Evolutionary conservation across 2,329 filamentous ascomycete species (phyloP), one percentile per base, ranked within the genome.

Genomic region (Aspergillus fumigatus): DNA sequence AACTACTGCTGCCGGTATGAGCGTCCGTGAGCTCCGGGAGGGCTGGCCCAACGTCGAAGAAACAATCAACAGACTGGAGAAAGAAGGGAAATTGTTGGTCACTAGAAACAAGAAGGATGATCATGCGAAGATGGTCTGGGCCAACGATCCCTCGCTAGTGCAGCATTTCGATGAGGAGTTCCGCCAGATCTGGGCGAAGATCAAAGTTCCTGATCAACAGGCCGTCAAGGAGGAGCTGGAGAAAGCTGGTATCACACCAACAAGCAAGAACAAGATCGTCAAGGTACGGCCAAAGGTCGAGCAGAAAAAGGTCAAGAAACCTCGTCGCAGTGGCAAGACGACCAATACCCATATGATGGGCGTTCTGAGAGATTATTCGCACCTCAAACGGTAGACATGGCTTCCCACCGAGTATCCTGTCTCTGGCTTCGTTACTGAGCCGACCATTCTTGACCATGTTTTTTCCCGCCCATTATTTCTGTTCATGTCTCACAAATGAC

Each of bases 51-150:
- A 88, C 66, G 95, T 91, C 68, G 86, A 92, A 59, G 84, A 88
- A 21, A 84, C 88, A 9, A 88, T 99, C 70, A 84, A 88, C 60
- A 80, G 84, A 64, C 82, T 99, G 52, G 93, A 97, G 77, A 76
- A 76, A 43, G 84, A 89, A 70, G 88, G 92, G 68, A 88, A 88
- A 73, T 81, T 97, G 48, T 81, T 97, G 38, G 90, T 97, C 5
- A 89, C 90, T 23, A 85, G 92, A 59, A 92, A 92, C 55, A 95
- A 94, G 77, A 97, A 97, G 78, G 93, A 97, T 72, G 88, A 89
- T 68, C 84, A 89, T 65, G 87, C 93, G 1, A 86, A 88, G 66
- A 90, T 88, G 78, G 87, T 99, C 53, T 97, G 92, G 91, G 82
- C 87, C 52, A 90, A 99, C 73, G 90, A 96, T 66, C 84, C 91